These are phyloP conservation scores for Bacterosira constricta DNA, from an alignment of 108 stramenopile species.

Conservation along the genomic window DNA sequence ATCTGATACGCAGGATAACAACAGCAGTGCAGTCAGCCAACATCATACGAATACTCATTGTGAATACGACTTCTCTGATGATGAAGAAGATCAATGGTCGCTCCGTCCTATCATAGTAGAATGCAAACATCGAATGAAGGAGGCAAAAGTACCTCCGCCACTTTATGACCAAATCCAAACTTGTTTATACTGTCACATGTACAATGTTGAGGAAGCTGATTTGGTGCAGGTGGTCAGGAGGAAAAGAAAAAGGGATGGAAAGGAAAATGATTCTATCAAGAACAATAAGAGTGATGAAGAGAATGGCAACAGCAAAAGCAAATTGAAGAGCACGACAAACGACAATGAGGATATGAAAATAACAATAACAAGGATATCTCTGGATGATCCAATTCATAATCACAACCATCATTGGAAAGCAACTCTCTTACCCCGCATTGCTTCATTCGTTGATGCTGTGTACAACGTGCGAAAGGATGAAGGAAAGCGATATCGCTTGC, in stretches of 20 bases:
- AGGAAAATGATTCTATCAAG: background rate
- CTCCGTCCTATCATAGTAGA: constrained; percentile 72
- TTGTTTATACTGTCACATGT: constrained; percentile 76
- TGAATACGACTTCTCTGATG: constrained; percentile 28
- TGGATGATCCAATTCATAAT: constrained; percentile 64
- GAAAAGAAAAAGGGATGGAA: constrained; percentile 6
- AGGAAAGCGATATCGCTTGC: constrained; percentile 65
- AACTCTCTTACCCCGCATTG: constrained; percentile 69
- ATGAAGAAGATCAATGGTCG: constrained; percentile 51
- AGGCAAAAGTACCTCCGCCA: constrained; percentile 57
- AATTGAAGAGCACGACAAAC: background rate
- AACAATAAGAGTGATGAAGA: background rate
- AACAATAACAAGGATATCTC: constrained; percentile 59
- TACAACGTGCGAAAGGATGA: constrained; percentile 69
- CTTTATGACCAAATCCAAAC: constrained; percentile 87
- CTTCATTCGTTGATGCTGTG: constrained; percentile 70
- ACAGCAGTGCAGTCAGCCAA: constrained; percentile 3
- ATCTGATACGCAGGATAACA: background rate
- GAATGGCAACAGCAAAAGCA: background rate
- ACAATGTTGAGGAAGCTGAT: constrained; percentile 68
- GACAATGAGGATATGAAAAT: constrained; percentile 43
- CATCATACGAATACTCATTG: background rate
- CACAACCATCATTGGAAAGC: constrained; percentile 63
- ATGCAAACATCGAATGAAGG: constrained; percentile 85
- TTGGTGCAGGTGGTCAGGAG: constrained; percentile 73